phyloP scores from a whole-genome alignment of 2,329 filamentous ascomycete species.

The Diplodia scrobiculata region DNA sequence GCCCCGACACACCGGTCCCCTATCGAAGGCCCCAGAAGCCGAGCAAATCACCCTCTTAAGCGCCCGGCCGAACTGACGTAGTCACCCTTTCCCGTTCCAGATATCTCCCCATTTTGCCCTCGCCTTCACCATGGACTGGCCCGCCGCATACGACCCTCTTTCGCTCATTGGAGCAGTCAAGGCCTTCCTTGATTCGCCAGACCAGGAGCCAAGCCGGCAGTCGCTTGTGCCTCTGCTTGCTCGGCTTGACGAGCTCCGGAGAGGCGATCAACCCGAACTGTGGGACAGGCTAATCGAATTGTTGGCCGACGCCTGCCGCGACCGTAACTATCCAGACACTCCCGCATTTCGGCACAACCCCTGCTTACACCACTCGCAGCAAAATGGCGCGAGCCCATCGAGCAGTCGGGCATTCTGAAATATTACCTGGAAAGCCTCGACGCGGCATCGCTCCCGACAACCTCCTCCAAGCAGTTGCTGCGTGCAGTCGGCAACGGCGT shows the following conservation, averaged over 20 bases:
- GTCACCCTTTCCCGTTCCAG: background rate
- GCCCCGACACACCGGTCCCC: conserved; percentile 4
- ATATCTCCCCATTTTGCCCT: background rate
- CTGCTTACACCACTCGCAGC: conserved; percentile 38
- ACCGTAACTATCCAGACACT: conserved; percentile 5
- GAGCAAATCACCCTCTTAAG: background rate
- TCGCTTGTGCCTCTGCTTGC: background rate
- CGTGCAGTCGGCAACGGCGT: conserved; percentile 46
- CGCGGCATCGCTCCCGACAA: conserved; percentile 31
- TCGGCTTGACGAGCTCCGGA: conserved; percentile 22
- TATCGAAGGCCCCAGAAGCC: conserved; percentile 26
- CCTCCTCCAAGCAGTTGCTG: conserved; percentile 41
- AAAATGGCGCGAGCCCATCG: conserved; percentile 38
- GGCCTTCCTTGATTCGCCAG: conserved; percentile 23
- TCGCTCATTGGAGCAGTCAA: conserved; percentile 8
- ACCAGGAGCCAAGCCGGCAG: background rate
- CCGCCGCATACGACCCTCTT: conserved; percentile 1
- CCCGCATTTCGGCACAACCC: background rate
- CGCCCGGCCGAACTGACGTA: background rate
- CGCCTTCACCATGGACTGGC: conserved; percentile 17
- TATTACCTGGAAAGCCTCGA: conserved; percentile 38
- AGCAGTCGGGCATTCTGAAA: conserved; percentile 38
- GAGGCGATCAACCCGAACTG: conserved; percentile 10
- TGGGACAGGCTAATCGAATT: conserved; percentile 24
- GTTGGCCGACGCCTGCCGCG: conserved; percentile 25